Conservation (phyloP, 2,329 filamentous ascomycete genomes). For the Thielaviopsis cerberus region DNA sequence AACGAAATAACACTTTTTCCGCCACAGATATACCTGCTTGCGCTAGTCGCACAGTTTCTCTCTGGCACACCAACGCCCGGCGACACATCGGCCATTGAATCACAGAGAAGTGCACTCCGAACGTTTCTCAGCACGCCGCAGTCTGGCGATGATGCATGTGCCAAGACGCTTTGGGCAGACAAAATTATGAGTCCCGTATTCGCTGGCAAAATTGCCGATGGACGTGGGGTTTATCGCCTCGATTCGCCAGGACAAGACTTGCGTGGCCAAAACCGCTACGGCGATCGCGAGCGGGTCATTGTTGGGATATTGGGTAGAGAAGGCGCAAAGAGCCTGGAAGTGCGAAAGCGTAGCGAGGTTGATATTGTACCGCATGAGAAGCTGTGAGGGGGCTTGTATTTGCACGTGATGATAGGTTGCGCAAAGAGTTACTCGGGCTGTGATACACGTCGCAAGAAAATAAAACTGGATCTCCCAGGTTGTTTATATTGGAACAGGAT, state of each 20-base stretch:
- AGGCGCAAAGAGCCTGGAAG: background rate
- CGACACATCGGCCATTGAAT: slow-evolving; percentile 25
- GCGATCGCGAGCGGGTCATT: slow-evolving; percentile 41
- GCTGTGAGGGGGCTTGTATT: background rate
- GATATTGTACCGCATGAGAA: background rate
- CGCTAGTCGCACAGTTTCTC: slow-evolving; percentile 29
- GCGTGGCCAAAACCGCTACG: slow-evolving; percentile 26
- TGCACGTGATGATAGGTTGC: background rate
- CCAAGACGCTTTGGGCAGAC: slow-evolving; percentile 34
- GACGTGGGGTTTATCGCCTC: slow-evolving; percentile 34
- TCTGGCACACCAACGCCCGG: slow-evolving; percentile 12
- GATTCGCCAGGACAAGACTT: slow-evolving; percentile 40
- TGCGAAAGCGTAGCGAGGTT: background rate
- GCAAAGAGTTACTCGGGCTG: background rate
- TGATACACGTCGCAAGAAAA: background rate
- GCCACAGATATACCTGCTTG: slow-evolving; percentile 63
- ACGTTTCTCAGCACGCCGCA: slow-evolving; percentile 23
- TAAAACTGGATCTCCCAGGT: background rate
- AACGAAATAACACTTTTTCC: slow-evolving; percentile 73
- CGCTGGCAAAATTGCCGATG: slow-evolving; percentile 28
- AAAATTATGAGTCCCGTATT: slow-evolving; percentile 41
- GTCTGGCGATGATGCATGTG: slow-evolving; percentile 23
- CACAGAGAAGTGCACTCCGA: slow-evolving; percentile 30
- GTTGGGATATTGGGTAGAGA: slow-evolving; percentile 16
- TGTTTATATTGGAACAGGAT: no score